Evolutionary conservation across 202 grass and related monocot genomes (phyloP).

Genomic region (Panicum hallii): DNA sequence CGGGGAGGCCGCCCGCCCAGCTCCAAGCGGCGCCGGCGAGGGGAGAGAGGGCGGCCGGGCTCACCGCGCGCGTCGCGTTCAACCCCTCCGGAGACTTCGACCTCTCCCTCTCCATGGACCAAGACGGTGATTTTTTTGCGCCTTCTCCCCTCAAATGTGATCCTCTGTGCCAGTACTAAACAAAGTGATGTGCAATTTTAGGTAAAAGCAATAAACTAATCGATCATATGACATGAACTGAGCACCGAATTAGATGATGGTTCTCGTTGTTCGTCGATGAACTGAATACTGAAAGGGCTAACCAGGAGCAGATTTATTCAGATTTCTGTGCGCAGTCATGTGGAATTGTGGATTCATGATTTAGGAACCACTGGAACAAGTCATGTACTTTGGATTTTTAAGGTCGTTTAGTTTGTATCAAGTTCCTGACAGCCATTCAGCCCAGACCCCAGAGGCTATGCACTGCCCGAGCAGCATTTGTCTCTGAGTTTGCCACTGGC

Average conservation of each 20-base stretch:
- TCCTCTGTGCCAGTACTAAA: not conserved
- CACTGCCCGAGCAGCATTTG: not conserved
- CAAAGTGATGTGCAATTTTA: not conserved
- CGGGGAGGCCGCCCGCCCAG: not conserved
- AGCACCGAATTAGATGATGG: not conserved
- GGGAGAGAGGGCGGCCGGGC: not conserved
- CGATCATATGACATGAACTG: not conserved
- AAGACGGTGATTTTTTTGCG: constrained; percentile 53
- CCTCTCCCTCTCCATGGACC: constrained; percentile 67
- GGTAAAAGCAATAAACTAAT: not conserved
- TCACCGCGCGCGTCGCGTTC: constrained; percentile 68
- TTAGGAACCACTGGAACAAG: not conserved
- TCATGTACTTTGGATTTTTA: not conserved
- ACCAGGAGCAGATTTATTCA: not conserved
- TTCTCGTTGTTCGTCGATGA: not conserved
- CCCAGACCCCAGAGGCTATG: not conserved
- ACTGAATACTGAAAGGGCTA: not conserved
- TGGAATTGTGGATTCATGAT: not conserved
- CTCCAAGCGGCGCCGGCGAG: not conserved
- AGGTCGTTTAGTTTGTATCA: not conserved
- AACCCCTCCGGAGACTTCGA: constrained; percentile 92
- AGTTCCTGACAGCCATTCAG: not conserved
- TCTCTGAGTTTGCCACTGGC: not conserved
- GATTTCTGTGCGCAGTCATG: not conserved
- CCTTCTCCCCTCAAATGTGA: too few species aligned